A percentile compares a stretch with the other conserved stretches of the same genome.
Evolutionary conservation across 2,329 filamentous ascomycete genomes (phyloP).

Genomic region (Venturiaceae sp.): DNA sequence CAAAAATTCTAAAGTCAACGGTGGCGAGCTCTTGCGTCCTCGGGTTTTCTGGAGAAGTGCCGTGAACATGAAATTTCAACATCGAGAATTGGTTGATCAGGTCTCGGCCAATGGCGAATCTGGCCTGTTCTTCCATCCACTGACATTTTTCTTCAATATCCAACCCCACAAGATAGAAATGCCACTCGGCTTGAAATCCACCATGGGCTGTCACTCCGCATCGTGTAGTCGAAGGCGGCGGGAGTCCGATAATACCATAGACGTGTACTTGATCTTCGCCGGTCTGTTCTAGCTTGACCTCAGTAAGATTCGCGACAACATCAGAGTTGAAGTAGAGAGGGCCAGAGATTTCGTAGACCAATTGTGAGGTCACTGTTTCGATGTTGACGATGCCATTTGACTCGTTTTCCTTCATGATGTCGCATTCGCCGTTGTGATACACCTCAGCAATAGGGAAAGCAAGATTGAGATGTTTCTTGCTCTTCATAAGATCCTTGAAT

Average conservation of each 20-base stretch:
- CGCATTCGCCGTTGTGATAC: constrained; percentile 26
- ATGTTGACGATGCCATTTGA: constrained; percentile 12
- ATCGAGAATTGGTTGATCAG: constrained; percentile 6
- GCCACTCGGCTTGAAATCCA: constrained; percentile 10
- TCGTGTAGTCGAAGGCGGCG: background rate
- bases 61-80: constrained; percentile 11
- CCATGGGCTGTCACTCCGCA: constrained; percentile 17
- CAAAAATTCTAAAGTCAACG: constrained; percentile 12
- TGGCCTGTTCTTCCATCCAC: constrained; percentile 16
- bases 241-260: background rate
- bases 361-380: constrained; percentile 14
- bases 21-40: constrained; percentile 17
- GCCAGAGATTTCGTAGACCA: constrained; percentile 30
- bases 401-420: constrained; percentile 33
- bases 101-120: constrained; percentile 10
- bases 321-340: constrained; percentile 24
- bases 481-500: constrained; percentile 25
- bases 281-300: constrained; percentile 10
- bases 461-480: constrained; percentile 30
- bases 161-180: constrained; percentile 16
- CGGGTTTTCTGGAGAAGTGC: constrained; percentile 2
- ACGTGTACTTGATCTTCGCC: constrained; percentile 1
- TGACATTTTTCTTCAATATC: constrained; percentile 19
- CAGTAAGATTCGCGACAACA: constrained; percentile 19
- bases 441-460: constrained; percentile 39